A percentile compares a stretch with the other conserved stretches of the same genome.
phyloP scores from a whole-genome alignment of 106 monocot species.

The Acorus calamus region DNA sequence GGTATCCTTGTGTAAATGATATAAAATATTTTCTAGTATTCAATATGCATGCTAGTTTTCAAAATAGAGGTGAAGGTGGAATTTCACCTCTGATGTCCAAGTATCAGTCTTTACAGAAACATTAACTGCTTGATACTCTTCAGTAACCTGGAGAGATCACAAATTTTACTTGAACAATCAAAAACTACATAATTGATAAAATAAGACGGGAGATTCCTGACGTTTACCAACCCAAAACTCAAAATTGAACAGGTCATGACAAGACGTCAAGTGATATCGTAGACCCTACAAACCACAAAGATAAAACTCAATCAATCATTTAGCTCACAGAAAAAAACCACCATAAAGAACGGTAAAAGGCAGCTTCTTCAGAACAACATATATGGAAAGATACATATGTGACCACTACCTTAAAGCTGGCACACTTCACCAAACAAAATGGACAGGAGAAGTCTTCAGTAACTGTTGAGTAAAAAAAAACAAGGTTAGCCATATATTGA shows the following conservation, averaged over 20 bases:
- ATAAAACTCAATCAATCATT: slow-evolving; percentile 6
- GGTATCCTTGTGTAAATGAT: neutral
- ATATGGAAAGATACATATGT: neutral
- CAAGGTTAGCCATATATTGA: neutral
- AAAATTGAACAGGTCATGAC: slow-evolving; percentile 94
- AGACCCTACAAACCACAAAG: slow-evolving; percentile 48
- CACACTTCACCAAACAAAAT: slow-evolving; percentile 93
- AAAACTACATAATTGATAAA: neutral
- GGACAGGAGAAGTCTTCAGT: slow-evolving; percentile 98
- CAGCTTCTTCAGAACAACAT: neutral
- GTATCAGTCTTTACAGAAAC: slow-evolving; percentile 84
- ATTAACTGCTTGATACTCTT: slow-evolving; percentile 95
- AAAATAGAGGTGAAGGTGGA: neutral
- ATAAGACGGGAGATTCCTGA: slow-evolving; percentile 9
- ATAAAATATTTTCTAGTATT: too few relatives aligned
- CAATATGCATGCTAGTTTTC: too few relatives aligned
- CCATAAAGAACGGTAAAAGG: neutral
- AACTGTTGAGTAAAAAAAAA: slow-evolving; percentile 40
- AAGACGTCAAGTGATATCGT: slow-evolving; percentile 74
- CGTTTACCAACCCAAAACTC: slow-evolving; percentile 98
- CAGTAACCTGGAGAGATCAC: slow-evolving; percentile 52
- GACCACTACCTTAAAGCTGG: slow-evolving; percentile 72
- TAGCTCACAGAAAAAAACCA: neutral
- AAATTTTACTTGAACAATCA: slow-evolving; percentile 1
- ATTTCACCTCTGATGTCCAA: slow-evolving; percentile 71